A percentile compares a stretch with the other conserved stretches of the same genome.
phyloP scores from a whole-genome alignment of 495 filamentous ascomycete species.

The Cercophora sp. region DNA sequence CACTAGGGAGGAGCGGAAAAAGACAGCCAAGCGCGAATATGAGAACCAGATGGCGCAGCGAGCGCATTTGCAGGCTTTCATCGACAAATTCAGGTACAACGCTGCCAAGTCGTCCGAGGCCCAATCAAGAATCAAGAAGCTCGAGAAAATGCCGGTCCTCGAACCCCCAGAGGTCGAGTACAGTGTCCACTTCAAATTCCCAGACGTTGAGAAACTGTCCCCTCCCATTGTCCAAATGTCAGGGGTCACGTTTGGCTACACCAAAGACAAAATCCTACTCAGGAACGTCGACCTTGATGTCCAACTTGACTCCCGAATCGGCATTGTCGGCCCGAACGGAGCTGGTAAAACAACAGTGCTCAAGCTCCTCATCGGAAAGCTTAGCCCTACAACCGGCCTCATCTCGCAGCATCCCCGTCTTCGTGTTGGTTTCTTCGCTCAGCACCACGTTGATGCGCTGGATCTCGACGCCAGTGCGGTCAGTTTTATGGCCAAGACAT shows the following conservation, averaged over 20 bases:
- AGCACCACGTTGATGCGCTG: conserved; percentile 96
- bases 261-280: conserved; percentile 72
- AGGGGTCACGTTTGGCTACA: conserved; percentile 88
- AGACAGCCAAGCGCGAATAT: conserved; percentile 95
- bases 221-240: conserved; percentile 98
- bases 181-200: conserved; percentile 95
- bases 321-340: conserved; percentile 97
- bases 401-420: conserved; percentile 86
- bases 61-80: conserved; percentile 88
- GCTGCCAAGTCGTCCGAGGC: conserved; percentile 98
- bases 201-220: conserved; percentile 94
- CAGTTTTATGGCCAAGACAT: conserved; percentile 90
- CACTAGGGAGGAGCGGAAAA: conserved; percentile 93
- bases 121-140: conserved; percentile 96
- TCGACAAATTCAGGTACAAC: conserved; percentile 99
- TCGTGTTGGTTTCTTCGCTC: conserved; percentile 92
- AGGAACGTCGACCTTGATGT: conserved; percentile 89
- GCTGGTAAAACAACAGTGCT: conserved; percentile 97
- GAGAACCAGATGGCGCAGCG: conserved; percentile 96
- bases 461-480: conserved; percentile 86
- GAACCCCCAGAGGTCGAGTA: conserved; percentile 92
- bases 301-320: conserved; percentile 95
- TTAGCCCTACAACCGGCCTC: conserved; percentile 70
- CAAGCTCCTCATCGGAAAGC: conserved; percentile 86
- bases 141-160: conserved; percentile 92